Conservation (phyloP, 306 rosid species). For the Begonia fuchsioides region DNA sequence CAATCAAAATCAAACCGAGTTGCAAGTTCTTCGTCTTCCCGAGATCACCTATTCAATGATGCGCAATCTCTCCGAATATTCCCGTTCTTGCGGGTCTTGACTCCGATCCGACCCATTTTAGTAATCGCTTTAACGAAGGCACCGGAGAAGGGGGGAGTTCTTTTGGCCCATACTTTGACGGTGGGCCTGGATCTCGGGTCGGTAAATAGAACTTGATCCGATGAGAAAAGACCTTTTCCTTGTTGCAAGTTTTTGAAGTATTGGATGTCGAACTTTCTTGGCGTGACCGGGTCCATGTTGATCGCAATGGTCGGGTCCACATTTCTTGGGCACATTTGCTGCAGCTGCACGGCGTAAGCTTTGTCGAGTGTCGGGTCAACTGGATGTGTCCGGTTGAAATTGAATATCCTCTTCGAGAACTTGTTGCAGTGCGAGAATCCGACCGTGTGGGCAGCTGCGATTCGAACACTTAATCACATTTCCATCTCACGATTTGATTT, state of each 20-base stretch:
- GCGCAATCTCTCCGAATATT: conserved; percentile 36
- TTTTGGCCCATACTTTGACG: conserved; percentile 24
- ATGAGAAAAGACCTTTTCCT: conserved; percentile 23
- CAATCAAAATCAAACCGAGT: too few species aligned
- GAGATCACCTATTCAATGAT: conserved; percentile 24
- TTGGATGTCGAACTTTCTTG: conserved; percentile 17
- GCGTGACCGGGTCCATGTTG: conserved; percentile 21
- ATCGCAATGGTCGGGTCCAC: conserved; percentile 17
- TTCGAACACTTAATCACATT: too few species aligned
- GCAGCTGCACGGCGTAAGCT: conserved; percentile 17
- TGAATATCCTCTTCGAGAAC: conserved; percentile 30
- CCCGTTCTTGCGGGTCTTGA: conserved; percentile 27
- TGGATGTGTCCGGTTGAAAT: conserved; percentile 12
- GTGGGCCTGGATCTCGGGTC: conserved; percentile 20
- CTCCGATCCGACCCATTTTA: conserved; percentile 44
- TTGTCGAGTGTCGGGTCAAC: conserved; percentile 31
- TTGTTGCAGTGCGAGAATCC: conserved; percentile 48
- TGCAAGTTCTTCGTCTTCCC: conserved; percentile 14
- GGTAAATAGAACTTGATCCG: conserved; percentile 32
- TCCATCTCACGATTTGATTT: too few species aligned
- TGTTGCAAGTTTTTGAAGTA: conserved; percentile 25
- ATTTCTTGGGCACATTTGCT: conserved; percentile 19
- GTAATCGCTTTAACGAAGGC: conserved; percentile 34
- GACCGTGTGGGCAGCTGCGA: too few species aligned
- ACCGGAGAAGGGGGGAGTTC: conserved; percentile 6